These are phyloP conservation scores for Coniochaeta hoffmannii DNA, from an alignment of 2,329 filamentous ascomycete genomes.

Conservation along the genomic window DNA sequence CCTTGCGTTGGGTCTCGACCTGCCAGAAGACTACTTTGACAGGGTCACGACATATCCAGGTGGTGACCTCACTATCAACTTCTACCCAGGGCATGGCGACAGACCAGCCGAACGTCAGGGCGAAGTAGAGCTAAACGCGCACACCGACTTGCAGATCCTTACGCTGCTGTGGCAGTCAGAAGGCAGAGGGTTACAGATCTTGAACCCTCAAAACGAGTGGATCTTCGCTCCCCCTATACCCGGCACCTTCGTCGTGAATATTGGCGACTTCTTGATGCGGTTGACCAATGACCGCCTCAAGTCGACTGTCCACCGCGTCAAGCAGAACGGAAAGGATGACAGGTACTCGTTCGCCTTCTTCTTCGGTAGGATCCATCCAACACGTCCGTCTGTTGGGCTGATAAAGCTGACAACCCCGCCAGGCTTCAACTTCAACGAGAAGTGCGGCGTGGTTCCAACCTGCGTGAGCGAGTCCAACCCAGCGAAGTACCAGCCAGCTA, in stretches of 20 bases:
- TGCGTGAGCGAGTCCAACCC: conserved; percentile 29
- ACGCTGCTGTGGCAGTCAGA: conserved; percentile 40
- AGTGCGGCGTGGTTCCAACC: conserved; percentile 29
- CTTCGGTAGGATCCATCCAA: conserved; percentile 25
- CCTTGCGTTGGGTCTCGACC: conserved; percentile 13
- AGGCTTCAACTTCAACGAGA: conserved; percentile 33
- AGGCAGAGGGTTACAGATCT: conserved; percentile 31
- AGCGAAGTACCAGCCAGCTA: conserved; percentile 32
- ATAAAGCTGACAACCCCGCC: not conserved
- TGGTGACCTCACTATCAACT: conserved; percentile 12
- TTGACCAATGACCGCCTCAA: conserved; percentile 41
- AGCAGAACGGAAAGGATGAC: conserved; percentile 29
- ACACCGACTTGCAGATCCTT: conserved; percentile 38
- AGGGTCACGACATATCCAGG: conserved; percentile 11
- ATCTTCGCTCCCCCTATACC: conserved; percentile 32
- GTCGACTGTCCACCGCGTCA: conserved; percentile 40
- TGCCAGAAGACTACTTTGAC: conserved; percentile 13
- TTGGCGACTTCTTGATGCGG: conserved; percentile 43
- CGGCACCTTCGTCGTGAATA: conserved; percentile 41
- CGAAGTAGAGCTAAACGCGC: conserved; percentile 34
- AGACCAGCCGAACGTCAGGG: conserved; percentile 16
- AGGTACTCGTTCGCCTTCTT: conserved; percentile 50
- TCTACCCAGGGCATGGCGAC: conserved; percentile 14
- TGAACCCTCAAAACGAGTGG: conserved; percentile 34
- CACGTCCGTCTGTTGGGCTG: not conserved